These are phyloP conservation scores for Posidonia australis DNA, from an alignment of 106 monocot species.

Conservation along the genomic window DNA sequence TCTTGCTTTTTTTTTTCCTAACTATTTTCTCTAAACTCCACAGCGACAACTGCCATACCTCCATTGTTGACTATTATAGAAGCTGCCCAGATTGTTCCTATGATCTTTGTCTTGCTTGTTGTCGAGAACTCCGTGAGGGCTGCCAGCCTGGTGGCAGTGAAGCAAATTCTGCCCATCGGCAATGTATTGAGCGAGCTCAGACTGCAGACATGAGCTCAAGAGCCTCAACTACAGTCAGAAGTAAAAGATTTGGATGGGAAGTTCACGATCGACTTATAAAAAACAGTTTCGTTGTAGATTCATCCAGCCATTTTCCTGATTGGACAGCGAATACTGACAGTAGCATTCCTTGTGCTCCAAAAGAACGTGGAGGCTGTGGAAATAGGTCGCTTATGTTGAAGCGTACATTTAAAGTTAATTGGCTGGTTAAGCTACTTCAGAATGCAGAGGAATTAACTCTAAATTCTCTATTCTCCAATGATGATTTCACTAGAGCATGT, in stretches of 20 bases:
- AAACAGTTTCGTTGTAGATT: constrained; percentile 15
- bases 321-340: constrained; percentile 7
- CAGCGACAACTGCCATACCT: constrained; percentile 16
- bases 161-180: background rate
- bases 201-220: background rate
- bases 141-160: constrained; percentile 9
- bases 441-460: constrained; percentile 10
- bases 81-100: constrained; percentile 17
- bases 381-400: constrained; percentile 18
- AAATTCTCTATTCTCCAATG: too few species aligned
- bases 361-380: constrained; percentile 32
- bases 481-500: constrained; percentile 3
- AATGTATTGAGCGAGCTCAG: background rate
- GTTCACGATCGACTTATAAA: constrained; percentile 7
- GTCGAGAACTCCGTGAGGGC: constrained; percentile 37
- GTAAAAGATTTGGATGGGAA: constrained; percentile 23
- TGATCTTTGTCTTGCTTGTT: constrained; percentile 35
- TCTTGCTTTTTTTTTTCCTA: background rate
- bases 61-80: constrained; percentile 14
- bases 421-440: constrained; percentile 13
- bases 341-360: constrained; percentile 25
- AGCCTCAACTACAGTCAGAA: background rate
- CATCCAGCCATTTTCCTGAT: background rate
- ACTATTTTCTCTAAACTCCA: background rate
- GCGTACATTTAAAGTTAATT: constrained; percentile 11